Conservation (phyloP, 2,329 filamentous ascomycete genomes). For the Blastomyces parvus region DNA sequence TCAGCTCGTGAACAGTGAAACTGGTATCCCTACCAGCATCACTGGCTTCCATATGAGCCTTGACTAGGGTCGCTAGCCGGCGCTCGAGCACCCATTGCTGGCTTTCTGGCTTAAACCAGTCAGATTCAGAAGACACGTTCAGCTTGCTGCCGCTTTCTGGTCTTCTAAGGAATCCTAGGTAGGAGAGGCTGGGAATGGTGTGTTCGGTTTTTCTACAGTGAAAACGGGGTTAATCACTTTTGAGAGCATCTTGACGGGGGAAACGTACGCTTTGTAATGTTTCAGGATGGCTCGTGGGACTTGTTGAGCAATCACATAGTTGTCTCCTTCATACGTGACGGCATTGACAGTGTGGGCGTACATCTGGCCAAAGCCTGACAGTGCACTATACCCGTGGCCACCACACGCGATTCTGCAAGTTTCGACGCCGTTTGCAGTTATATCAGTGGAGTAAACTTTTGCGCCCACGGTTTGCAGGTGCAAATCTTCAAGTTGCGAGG, state of each 20-base stretch:
- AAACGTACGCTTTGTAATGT: slow-evolving; percentile 16
- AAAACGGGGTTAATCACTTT: not conserved
- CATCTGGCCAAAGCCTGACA: slow-evolving; percentile 26
- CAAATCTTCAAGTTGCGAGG: slow-evolving; percentile 18
- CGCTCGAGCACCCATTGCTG: slow-evolving; percentile 19
- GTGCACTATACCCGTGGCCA: slow-evolving; percentile 31
- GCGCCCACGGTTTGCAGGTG: slow-evolving; percentile 20
- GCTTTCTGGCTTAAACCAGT: slow-evolving; percentile 15
- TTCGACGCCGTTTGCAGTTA: slow-evolving; percentile 17
- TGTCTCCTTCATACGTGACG: slow-evolving; percentile 34
- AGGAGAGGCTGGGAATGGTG: slow-evolving; percentile 17
- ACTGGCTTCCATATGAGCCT: slow-evolving; percentile 18
- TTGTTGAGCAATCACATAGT: slow-evolving; percentile 35
- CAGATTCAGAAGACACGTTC: slow-evolving; percentile 8
- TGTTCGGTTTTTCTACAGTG: slow-evolving; percentile 15
- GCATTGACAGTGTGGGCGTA: slow-evolving; percentile 21
- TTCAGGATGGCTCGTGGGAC: slow-evolving; percentile 22
- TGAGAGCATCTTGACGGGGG: not conserved
- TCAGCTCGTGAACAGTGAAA: slow-evolving; percentile 19
- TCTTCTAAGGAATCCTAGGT: slow-evolving; percentile 16
- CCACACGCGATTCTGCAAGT: slow-evolving; percentile 24
- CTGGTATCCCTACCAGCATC: slow-evolving; percentile 18
- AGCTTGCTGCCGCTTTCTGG: slow-evolving; percentile 6
- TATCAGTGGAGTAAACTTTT: slow-evolving; percentile 19
- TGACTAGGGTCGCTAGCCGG: slow-evolving; percentile 16